Base-by-base conservation (phyloP, 176 grass and related monocot genomes). In the Aegilops longissima region DNA sequence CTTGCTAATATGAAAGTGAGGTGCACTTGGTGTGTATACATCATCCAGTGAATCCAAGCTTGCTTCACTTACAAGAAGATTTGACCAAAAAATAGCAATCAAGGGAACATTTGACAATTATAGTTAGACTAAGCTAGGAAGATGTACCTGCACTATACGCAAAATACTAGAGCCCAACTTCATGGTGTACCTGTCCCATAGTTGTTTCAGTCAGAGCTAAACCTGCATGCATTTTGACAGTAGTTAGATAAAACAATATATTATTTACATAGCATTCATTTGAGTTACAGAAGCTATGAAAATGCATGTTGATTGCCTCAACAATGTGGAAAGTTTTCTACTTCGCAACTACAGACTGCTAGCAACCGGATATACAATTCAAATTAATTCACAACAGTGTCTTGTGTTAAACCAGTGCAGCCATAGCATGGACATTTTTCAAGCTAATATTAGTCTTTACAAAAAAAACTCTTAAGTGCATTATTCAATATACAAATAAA, bases 141-240 rank as follows among this genome's bases (percentile, higher is more conserved):
- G 25, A 52, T 70, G 16, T 81, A 94, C 97, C 90, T 96, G 93
- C 72, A 98, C 78, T 36, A 92, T 91, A 61, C 92, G 0, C 76
- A 98, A 91, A 44, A 98, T 94, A 87, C 97, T 94, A 64, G 39
- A 94, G 92, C 81, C 97, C 97, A 82, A 92, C 97, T 80, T 98
- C 38, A 39, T 39, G 38, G 38, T 39, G 38, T 39, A 39, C 38
- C 38, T 39, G 38, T 39, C 38, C 38, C 6, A 8, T 39, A 39
- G 38, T 39, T 39, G 38, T 39, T 39, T 39, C 38, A 8, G 38
- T 39, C 7, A 30, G 92, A 91, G 90, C 92, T 98, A 96, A 98
- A 98, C 83, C 94, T 98, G 78, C 67, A 83, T 58, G 66, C 27
- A 74, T 86, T 82, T 83, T 38, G 66, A 73, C 23, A 86, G 83